These are phyloP conservation scores for Amanita muscaria DNA, from an alignment of 768 basidiomycete genomes.

Conservation along the genomic window DNA sequence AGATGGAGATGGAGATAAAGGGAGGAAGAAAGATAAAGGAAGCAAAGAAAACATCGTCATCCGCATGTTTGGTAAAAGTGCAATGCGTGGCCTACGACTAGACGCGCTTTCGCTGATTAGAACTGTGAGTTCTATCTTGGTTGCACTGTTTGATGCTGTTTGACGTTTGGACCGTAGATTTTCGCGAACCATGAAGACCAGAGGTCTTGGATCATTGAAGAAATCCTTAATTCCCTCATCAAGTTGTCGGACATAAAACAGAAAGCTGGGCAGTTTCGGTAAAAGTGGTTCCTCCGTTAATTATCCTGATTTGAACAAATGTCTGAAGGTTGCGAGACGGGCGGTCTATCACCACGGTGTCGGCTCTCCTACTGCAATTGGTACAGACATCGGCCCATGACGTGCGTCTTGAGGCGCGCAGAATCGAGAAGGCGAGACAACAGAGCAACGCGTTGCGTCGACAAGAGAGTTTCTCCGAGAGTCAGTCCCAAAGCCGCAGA, in stretches of 20 bases:
- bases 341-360: slow-evolving; percentile 85
- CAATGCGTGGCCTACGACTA: slow-evolving; percentile 73
- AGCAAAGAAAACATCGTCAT: slow-evolving; percentile 55
- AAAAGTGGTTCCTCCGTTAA: slow-evolving; percentile 15
- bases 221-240: slow-evolving; percentile 83
- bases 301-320: slow-evolving; percentile 2
- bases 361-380: slow-evolving; percentile 89
- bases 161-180: slow-evolving; percentile 39
- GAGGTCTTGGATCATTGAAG: slow-evolving; percentile 95
- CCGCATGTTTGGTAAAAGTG: slow-evolving; percentile 64
- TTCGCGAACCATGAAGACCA: slow-evolving; percentile 90
- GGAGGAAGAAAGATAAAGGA: slow-evolving; percentile 23
- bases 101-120: slow-evolving; percentile 80
- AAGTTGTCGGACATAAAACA: slow-evolving; percentile 87
- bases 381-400: slow-evolving; percentile 92
- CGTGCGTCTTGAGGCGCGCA: slow-evolving; percentile 61
- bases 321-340: slow-evolving; percentile 76
- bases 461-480: slow-evolving; percentile 54
- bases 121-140: slow-evolving; percentile 45
- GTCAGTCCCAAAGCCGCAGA: slow-evolving; percentile 19
- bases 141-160: neutral
- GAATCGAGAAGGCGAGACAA: slow-evolving; percentile 53
- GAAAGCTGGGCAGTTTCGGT: slow-evolving; percentile 86
- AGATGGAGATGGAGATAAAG: slow-evolving; percentile 40
- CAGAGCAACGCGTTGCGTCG: slow-evolving; percentile 51